Base-by-base conservation (phyloP, 306 rosid species). In the Bauhinia variegata region DNA sequence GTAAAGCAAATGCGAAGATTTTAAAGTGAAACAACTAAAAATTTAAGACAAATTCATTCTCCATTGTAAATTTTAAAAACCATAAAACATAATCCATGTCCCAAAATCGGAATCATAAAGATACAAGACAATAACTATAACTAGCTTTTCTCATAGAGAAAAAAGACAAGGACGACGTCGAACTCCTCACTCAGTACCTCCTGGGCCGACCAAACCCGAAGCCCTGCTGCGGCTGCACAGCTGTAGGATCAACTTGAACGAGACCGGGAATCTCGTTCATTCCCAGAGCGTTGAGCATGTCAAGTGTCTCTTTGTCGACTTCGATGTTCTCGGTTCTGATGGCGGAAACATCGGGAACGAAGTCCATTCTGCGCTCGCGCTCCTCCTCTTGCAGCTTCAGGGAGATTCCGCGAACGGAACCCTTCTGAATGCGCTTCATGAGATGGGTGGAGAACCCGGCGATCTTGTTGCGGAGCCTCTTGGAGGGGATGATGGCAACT, bases 391-490 rank as follows among this genome's bases (percentile, higher is more conserved):
- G 72, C 13, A 77, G 57, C 54, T 77, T 77, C 39, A 77, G 32
- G 23, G 82, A 77, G 65, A 77, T 77, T 14, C 77, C 77, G 49
- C 78, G 58, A 6, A 71, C 82, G 30, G 81, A 76, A n/a, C 83
- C 83, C 64, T 78, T 78, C 41, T 78, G 79, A 28, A 78, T 78
- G 17, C 77, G 28, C 80, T 79, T 79, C 79, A 79, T 79, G 37
- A 79, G 51, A 50, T 79, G 80, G 6, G 80, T 79, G 2, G 80
- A 79, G 70, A 74, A 79, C 3, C 83, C 83, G 16, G 77, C 83
- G 11, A 79, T 79, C 70, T 79, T 79, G 74, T 79, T 79, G 4
- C 77, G 73, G 17, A 79, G 83, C 9, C 80, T 56, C 67, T 79
- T 79, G 28, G 80, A 79, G 36, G 80, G 80, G 16, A 79, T 74